Base-by-base conservation (phyloP, 1,139 yeast genomes). In the Waltiozyma sp. region DNA sequence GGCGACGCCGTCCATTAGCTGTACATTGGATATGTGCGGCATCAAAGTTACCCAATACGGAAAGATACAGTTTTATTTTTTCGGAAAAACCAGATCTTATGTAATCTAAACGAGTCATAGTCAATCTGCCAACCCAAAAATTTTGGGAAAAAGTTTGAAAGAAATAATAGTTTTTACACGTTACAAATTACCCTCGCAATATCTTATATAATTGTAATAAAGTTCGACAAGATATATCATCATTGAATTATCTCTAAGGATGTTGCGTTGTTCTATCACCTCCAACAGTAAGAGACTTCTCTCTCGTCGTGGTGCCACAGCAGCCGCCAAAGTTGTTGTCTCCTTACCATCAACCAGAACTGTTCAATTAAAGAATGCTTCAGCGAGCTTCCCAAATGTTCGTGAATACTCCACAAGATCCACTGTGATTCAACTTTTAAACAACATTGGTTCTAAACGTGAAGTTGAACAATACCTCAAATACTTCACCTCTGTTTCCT, bases 381-480 rank as follows among this genome's bases (percentile, higher is more conserved):
- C 42, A 15, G 38, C 43, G 23, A 39, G 49, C n/a, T 24, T 46
- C 15, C 38, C 49, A 24, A 37, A 48, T 19, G 47, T 53, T 40
- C 56, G 56, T 24, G 43, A 56, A 0, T 55, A 55, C 45, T 55
- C 59, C 28, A 87, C 96, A 35, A 73, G 96, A 65, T 86, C 96
- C 18, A 91, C 98, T 0, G 97, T 91, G 39, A 87, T 93, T 48
- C 98, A 91, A 62, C 71, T 93, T 45, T 70, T 91, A 61, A 93
- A 89, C 69, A 91, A 89, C 62, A 91, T 93, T 54, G 97, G 97
- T 19, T 88, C 96, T 41, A 91, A 91, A 63, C 76, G 97, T 54
- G 98, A 91, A 65, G 98, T 91, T 40, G 98, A 91, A 63, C 98
- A 91, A 64, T 91, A 91, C 63, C 75, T 91, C 59, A 89, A 89